These are phyloP conservation scores for Fusarium chlamydosporum DNA, from an alignment of 2,329 filamentous ascomycete species.

Conservation along the genomic window DNA sequence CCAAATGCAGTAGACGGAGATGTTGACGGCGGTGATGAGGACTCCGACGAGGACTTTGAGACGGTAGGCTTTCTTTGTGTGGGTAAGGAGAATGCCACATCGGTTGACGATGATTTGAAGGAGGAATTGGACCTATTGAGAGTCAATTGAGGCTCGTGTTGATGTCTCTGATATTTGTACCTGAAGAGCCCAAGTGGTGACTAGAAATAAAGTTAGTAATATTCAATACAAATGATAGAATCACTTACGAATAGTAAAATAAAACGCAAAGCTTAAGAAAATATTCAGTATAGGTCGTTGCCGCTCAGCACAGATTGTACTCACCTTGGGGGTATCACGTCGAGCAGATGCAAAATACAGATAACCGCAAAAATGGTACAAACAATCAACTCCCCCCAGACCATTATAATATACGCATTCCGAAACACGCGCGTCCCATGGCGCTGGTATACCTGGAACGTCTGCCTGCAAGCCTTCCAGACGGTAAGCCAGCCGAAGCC, in stretches of 20 bases:
- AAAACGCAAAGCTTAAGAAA: conserved; percentile 48
- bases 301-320: not conserved
- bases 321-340: conserved; percentile 48
- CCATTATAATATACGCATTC: conserved; percentile 63
- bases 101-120: conserved; percentile 51
- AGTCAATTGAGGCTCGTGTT: not conserved
- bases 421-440: conserved; percentile 51
- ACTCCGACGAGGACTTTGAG: conserved; percentile 43
- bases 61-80: conserved; percentile 34
- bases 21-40: conserved; percentile 49
- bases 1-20: conserved; percentile 50
- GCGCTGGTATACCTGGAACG: conserved; percentile 54
- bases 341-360: conserved; percentile 47
- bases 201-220: conserved; percentile 28
- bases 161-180: conserved; percentile 11
- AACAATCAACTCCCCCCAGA: conserved; percentile 62
- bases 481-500: conserved; percentile 59
- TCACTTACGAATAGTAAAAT: conserved; percentile 49
- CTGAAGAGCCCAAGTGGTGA: conserved; percentile 50
- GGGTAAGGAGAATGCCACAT: conserved; percentile 45
- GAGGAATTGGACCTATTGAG: conserved; percentile 42
- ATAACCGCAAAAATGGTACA: conserved; percentile 60
- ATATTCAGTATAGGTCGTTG: conserved; percentile 8
- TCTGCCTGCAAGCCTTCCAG: conserved; percentile 57
- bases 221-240: rapidly evolving